Conservation (phyloP, 78 protist genomes). For the Paratrimastix pyriformis region DNA sequence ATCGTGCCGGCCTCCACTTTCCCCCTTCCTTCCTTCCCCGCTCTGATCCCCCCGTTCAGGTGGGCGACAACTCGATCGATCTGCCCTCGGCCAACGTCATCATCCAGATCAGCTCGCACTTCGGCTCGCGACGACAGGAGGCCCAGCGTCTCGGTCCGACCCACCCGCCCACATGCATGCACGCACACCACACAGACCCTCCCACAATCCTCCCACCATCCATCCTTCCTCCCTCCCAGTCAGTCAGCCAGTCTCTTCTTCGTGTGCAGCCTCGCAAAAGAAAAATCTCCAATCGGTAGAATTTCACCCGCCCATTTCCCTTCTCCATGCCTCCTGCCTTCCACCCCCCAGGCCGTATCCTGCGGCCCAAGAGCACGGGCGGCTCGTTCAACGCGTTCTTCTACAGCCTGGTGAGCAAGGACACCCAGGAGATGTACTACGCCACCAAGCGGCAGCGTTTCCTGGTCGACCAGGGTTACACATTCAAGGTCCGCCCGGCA, state of each 20-base stretch:
- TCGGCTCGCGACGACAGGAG: slow-evolving; percentile 92
- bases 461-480: slow-evolving; percentile 65
- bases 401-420: slow-evolving; percentile 84
- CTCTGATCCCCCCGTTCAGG: not conserved
- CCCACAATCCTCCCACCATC: too few species aligned
- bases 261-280: too few species aligned
- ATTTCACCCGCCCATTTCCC: too few species aligned
- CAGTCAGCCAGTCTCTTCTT: too few species aligned
- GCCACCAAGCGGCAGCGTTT: slow-evolving; percentile 89
- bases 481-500: too few species aligned
- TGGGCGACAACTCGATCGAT: slow-evolving; percentile 94
- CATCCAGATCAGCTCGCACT: slow-evolving; percentile 87
- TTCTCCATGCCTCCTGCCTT: too few species aligned
- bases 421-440: slow-evolving; percentile 87
- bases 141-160: slow-evolving; percentile 91
- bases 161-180: not conserved
- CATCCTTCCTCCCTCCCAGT: too few species aligned
- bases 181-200: too few species aligned
- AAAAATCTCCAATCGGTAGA: too few species aligned
- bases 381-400: slow-evolving; percentile 83
- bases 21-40: not conserved
- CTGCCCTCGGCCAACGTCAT: slow-evolving; percentile 91
- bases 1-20: not conserved
- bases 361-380: slow-evolving; percentile 68
- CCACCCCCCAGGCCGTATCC: slow-evolving; percentile 92